Base-by-base conservation (phyloP, 768 basidiomycete genomes). In the Russula compacta region DNA sequence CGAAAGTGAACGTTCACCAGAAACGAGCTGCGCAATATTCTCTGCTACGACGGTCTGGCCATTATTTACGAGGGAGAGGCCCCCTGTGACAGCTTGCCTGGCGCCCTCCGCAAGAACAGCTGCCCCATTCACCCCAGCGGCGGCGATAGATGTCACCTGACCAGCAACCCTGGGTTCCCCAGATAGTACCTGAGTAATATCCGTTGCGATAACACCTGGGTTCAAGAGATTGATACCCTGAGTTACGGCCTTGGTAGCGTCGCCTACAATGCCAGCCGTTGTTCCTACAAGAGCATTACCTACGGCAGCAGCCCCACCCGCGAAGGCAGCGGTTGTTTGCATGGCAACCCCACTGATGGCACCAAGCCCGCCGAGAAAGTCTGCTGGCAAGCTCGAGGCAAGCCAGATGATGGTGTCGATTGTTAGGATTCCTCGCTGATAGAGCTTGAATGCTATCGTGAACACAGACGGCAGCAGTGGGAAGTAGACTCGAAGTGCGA, bases 301-400 rank as follows among this genome's bases (percentile, higher is more conserved):
- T 4, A 6, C 47, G 15, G 11, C 32, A 40, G 53, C 19, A 15
- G 35, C 46, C 14, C 43, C 53, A 8, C 33, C 47, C 9, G 36
- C 54, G 5, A 56, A 4, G 19, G 11, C 43, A 3, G 50, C 36
- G 4, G 52, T 53, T 35, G 56, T 35, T 6, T 44, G 24, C 46
- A 48, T 54, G 36, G 61, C 61, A n/a, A 44, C 39, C 3, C 61
- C 61, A 24, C 61, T 14, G 3, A 53, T 0, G 7, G 39, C 39
- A 15, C 56, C 35, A 21, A 62, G 46, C 11, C 51, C 51, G n/a
- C 56, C 39, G 1, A 63, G 14, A 47, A 58, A 19, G 17, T 24
- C 32, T 43, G 40, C 39, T 6, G 61, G 57, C 40, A 63, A 29
- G 9, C 55, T 61, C 12, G 60, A 61, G 43, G 56, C 32, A 15